Base-by-base conservation (phyloP, 2,329 filamentous ascomycete genomes). In the Sclerotinia trifoliorum region DNA sequence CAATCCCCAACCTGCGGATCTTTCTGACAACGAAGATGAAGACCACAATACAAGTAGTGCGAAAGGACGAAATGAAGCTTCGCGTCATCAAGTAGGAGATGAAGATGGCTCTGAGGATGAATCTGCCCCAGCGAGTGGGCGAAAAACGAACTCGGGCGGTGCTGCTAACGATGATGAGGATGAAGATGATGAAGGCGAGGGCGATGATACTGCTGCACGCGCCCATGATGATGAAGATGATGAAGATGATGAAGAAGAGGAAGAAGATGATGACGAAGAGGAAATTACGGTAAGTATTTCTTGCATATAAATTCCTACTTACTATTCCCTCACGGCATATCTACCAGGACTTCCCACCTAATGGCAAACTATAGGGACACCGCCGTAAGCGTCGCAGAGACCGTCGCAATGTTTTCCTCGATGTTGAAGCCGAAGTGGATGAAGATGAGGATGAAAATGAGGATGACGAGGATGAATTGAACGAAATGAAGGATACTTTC, bases 341-440 rank as follows among this genome's bases (percentile, higher is more conserved):
- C 7, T 78, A 79, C 17, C 39, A 7, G 24, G 29, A n/a, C 6
- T 62, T 26, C 8, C 17, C 39, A 42, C n/a, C 65, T 69, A 76
- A 79, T 39, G 35, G 35, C 61, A 63, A 61, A 78, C 13, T 55
- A 42, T 74, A 89, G 85, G 85, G 84, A 68, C 87, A 92, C 76
- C 91, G 92, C 68, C 87, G 90, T 75, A 98, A 98, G 80, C 91
- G 94, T 68, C 81, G 84, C 77, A 90, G 89, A 78, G 88, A 91
- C 72, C 86, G 86, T 72, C 88, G 92, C 71, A 92, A 92, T 74
- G 89, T 90, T 76, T 97, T 97, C 87, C 89, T 99, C 81, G 95
- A 99, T 88, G 92, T 94, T 76, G 95, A 99, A 84, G 95, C 95
- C 78, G 95, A 97, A 81, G 95, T 99, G 74, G 95, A 98, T 77